These are phyloP conservation scores for Phyllosticta capitalensis DNA, from an alignment of 2,329 filamentous ascomycete species.

Conservation along the genomic window DNA sequence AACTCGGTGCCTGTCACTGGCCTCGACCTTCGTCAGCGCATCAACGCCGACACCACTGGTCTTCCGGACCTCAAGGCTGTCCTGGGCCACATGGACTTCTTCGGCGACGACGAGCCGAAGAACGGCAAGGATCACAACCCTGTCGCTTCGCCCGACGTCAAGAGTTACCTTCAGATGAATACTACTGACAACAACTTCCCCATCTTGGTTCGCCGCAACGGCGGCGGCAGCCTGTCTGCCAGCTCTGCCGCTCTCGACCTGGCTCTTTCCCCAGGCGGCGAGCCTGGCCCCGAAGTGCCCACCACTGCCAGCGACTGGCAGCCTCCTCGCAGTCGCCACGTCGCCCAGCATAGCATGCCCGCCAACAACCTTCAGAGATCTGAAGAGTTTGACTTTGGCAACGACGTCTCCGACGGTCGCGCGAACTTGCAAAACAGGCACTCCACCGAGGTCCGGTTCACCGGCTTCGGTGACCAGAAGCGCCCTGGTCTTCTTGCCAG, in stretches of 20 bases:
- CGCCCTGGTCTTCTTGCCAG: conserved; percentile 42
- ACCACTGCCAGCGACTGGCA: background rate
- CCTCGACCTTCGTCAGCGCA: conserved; percentile 54
- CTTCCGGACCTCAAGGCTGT: conserved; percentile 38
- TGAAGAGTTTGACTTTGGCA: conserved; percentile 26
- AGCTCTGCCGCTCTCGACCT: conserved; percentile 75
- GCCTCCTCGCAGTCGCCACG: conserved; percentile 54
- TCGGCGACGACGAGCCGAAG: conserved; percentile 57
- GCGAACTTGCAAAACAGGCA: conserved; percentile 34
- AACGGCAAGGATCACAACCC: conserved; percentile 37
- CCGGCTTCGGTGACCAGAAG: conserved; percentile 31
- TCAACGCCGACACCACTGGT: conserved; percentile 18
- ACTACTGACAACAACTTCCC: conserved; percentile 79
- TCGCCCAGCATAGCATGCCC: conserved; percentile 48
- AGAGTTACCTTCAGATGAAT: conserved; percentile 60
- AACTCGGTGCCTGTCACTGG: conserved; percentile 84
- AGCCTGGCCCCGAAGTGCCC: conserved; percentile 52
- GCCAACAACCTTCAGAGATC: conserved; percentile 42
- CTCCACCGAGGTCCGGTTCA: conserved; percentile 38
- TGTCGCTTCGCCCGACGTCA: conserved; percentile 54
- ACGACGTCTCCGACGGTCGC: conserved; percentile 2
- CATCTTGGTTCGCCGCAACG: conserved; percentile 59
- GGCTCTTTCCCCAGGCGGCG: conserved; percentile 58
- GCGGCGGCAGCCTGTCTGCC: conserved; percentile 59
- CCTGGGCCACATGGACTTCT: conserved; percentile 76